Conservation (phyloP, 2,329 filamentous ascomycete species). For the Talaromyces sp. region DNA sequence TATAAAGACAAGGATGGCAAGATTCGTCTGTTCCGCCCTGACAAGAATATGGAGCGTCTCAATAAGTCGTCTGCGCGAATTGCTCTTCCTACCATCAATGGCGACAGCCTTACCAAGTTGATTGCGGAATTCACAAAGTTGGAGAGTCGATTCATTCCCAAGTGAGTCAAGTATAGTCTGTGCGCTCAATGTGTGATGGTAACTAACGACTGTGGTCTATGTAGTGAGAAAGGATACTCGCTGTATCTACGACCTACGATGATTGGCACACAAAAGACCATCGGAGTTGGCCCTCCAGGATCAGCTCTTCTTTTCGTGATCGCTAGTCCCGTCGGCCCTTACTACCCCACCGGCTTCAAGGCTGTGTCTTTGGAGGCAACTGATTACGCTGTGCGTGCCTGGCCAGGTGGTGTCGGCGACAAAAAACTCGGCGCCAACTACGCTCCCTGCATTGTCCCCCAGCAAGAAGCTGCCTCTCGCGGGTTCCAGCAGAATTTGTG, state of each 20-base stretch:
- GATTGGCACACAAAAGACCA: slow-evolving; percentile 93
- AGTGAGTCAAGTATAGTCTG: slow-evolving; percentile 45
- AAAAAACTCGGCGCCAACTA: slow-evolving; percentile 99
- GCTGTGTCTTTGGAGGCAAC: slow-evolving; percentile 93
- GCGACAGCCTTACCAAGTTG: slow-evolving; percentile 70
- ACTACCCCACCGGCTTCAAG: slow-evolving; percentile 98
- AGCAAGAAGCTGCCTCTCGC: slow-evolving; percentile 82
- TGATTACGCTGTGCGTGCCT: slow-evolving; percentile 92
- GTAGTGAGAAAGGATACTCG: slow-evolving; percentile 72
- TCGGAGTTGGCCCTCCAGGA: slow-evolving; percentile 88
- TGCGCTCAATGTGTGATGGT: background rate
- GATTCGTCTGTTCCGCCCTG: slow-evolving; percentile 85
- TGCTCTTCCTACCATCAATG: slow-evolving; percentile 82
- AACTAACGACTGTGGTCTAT: background rate
- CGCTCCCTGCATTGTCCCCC: slow-evolving; percentile 96
- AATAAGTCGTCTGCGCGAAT: slow-evolving; percentile 91
- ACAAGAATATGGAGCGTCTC: slow-evolving; percentile 93
- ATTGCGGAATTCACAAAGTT: slow-evolving; percentile 75
- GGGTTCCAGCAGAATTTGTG: slow-evolving; percentile 98
- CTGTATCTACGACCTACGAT: slow-evolving; percentile 94
- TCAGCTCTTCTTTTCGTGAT: slow-evolving; percentile 93
- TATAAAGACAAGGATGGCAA: slow-evolving; percentile 82
- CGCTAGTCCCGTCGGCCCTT: slow-evolving; percentile 91
- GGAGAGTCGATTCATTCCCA: slow-evolving; percentile 86
- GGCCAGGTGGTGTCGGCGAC: slow-evolving; percentile 95